A percentile compares a stretch with the other conserved stretches of the same genome.
These are phyloP conservation scores for Penicillium freii DNA, from an alignment of 2,329 filamentous ascomycete genomes.

Conservation along the genomic window DNA sequence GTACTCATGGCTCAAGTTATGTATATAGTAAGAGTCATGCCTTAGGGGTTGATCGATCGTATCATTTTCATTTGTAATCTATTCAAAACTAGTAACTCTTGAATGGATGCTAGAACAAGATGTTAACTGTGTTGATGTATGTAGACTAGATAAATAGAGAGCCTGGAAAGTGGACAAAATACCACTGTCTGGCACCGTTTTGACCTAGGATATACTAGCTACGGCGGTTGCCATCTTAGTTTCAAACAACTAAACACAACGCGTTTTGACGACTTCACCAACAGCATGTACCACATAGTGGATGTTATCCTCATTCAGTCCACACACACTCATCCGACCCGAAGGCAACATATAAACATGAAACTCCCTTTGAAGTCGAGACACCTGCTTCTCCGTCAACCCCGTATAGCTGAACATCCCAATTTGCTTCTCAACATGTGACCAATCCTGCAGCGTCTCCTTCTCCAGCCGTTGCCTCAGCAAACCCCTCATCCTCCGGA, in stretches of 20 bases:
- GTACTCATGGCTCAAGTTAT: no score
- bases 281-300: not conserved
- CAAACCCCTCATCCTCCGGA: not conserved
- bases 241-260: not conserved
- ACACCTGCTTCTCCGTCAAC: not conserved
- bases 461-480: not conserved
- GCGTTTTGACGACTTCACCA: not conserved
- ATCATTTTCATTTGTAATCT: no score
- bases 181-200: no score
- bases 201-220: not conserved
- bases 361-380: not conserved
- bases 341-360: not conserved
- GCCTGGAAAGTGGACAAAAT: no score
- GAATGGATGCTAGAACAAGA: no score
- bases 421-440: not conserved
- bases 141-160: no score
- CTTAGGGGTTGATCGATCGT: no score
- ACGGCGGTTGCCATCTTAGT: not conserved
- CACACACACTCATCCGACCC: not conserved
- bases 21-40: no score
- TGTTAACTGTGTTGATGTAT: no score
- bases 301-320: not conserved
- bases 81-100: no score
- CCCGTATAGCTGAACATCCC: not conserved
- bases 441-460: not conserved